These are phyloP conservation scores for Fusarium neocosmosporiellum DNA, from an alignment of 2,329 filamentous ascomycete genomes.

Conservation along the genomic window DNA sequence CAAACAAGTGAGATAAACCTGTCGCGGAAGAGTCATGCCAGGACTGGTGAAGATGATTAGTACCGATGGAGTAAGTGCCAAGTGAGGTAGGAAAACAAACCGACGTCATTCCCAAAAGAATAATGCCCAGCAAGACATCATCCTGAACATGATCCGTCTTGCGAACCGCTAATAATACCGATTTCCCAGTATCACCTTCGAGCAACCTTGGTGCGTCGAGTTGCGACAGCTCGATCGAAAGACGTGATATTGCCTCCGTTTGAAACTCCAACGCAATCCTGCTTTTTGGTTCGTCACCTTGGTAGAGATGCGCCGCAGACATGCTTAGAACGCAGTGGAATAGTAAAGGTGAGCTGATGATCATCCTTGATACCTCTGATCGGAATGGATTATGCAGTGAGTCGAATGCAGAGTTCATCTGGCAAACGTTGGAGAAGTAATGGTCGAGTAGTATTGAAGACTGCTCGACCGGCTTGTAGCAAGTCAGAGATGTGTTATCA, in stretches of 20 bases:
- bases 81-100: conserved; percentile 1
- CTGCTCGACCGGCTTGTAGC: not conserved
- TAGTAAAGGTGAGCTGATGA: conserved; percentile 9
- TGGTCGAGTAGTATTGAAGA: conserved; percentile 14
- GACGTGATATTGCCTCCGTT: conserved; percentile 24
- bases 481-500: not conserved
- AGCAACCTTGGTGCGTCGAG: not conserved
- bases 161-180: not conserved
- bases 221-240: conserved; percentile 1
- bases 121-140: conserved; percentile 18
- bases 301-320: conserved; percentile 30
- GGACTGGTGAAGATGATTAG: not conserved
- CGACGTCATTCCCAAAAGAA: conserved; percentile 33
- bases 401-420: conserved; percentile 23
- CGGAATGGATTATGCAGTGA: conserved; percentile 26
- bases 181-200: not conserved
- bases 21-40: conserved; percentile 26
- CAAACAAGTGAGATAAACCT: conserved; percentile 18
- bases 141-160: not conserved
- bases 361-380: conserved; percentile 20
- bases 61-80: too few species aligned
- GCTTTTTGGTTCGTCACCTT: not conserved
- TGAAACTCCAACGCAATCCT: conserved; percentile 16
- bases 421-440: conserved; percentile 26
- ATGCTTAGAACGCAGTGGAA: conserved; percentile 27